Percentiles rank a stretch among this genome's conserved stretches.
phyloP scores from a whole-genome alignment of 1,284 basidiomycete species.

The Grifola frondosa region DNA sequence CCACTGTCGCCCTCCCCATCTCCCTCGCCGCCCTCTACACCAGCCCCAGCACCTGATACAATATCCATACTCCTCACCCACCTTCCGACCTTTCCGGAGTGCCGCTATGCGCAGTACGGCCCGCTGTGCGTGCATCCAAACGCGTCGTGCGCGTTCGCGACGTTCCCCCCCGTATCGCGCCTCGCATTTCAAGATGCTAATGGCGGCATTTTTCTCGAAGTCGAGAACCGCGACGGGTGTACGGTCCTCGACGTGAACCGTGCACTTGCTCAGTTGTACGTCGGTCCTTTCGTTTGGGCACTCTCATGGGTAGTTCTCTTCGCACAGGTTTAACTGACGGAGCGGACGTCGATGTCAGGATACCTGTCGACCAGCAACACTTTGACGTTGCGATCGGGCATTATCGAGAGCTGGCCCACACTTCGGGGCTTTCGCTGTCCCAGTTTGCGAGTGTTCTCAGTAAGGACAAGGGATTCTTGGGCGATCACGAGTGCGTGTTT shows the following conservation, averaged over 20 bases:
- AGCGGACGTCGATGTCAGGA: constrained; percentile 19
- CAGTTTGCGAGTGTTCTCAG: constrained; percentile 20
- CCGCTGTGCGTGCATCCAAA: constrained; percentile 33
- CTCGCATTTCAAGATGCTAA: constrained; percentile 26
- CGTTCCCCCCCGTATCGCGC: constrained; percentile 30
- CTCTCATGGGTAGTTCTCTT: too few species aligned
- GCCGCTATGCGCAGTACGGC: constrained; percentile 29
- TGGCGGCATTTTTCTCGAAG: constrained; percentile 28
- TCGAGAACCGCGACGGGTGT: constrained; percentile 32
- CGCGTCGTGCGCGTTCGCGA: constrained; percentile 33
- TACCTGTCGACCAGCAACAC: constrained; percentile 26
- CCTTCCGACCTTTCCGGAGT: constrained; percentile 34
- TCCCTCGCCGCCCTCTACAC: constrained; percentile 11
- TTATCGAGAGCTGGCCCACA: constrained; percentile 29
- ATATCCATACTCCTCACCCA: constrained; percentile 29
- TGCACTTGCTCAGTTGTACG: constrained; percentile 32
- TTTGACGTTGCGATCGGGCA: constrained; percentile 28
- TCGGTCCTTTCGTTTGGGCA: constrained; percentile 1
- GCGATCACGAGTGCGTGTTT: constrained; percentile 28
- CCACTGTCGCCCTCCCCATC: constrained; percentile 17
- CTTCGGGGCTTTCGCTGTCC: constrained; percentile 21
- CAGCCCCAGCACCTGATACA: constrained; percentile 23
- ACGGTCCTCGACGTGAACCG: constrained; percentile 36
- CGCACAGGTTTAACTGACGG: too few species aligned
- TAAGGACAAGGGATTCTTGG: constrained; percentile 27